Evolutionary conservation across 192 early-diverging fungal genomes (phyloP), one percentile per base, ranked within the genome.

Genomic region (Backusella liffmaniae): DNA sequence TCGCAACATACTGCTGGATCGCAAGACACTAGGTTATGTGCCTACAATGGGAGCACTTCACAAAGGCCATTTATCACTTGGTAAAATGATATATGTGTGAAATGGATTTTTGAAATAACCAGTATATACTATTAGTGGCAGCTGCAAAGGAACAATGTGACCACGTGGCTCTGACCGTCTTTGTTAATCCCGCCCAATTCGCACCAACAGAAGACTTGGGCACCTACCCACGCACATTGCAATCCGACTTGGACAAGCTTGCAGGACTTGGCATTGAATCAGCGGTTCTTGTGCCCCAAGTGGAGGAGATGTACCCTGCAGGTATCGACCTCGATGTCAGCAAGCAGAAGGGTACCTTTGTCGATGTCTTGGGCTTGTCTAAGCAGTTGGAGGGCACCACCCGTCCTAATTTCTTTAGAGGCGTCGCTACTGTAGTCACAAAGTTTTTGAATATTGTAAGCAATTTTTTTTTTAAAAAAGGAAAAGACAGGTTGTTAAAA

Each of bases 21-120:
- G 85, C 72, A 82, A 88, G 72, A 86, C 87, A 10, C 84, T 99
- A n/a, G 98, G 95, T 15, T 94, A 97, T 77, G 95, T 99, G 0
- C 94, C 98, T 0, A 99, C 98, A n/a, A 99, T 99, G 98, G 98
- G 98, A 2, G 96, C 96, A 0, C 86, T 99, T 26, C 98, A 99
- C 79, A 82, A 87, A 2, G 98, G 98, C 5, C 98, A 99, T 78
- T 76, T 97, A 39, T 81, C 78, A 12, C 86, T 99, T 5, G 90
- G 90, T 90, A 87, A 75, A 18, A 16, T 39, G 32, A 32, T 32
- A 32, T 2, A 32, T 32, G 3, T 3, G 32, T 32, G 32, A 26
- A 26, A 29, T 44, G 15, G 10, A 9, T 10, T 10, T 8, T 39
- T 9, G 37, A 39, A 39, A 18, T 44, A 44, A 18, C 42, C 13